Base-by-base conservation (phyloP, 345 rosid species). In the Gossypium longicalyx region DNA sequence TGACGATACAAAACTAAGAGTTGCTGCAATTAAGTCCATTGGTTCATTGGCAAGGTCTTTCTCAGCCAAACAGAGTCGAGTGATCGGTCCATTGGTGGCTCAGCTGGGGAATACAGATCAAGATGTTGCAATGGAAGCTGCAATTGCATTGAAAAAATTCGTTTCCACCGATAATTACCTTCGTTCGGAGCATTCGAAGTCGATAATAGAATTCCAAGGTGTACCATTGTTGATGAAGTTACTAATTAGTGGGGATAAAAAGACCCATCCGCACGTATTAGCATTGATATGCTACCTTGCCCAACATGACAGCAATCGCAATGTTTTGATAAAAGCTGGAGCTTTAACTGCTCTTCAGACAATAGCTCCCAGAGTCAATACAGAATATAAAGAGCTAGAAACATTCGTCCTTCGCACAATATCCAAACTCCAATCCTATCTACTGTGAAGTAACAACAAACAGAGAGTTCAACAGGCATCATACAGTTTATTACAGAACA, bases 301-400 rank as follows among this genome's bases (percentile, higher is more conserved):
- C 0, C 88, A 85, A 44, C 90, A 86, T 9, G 83, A 90, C 72
- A 34, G 7, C 41, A 82, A 90, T 68, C 82, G 76, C 8, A 78
- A 80, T 79, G 85, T 70, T 22, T 22, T 90, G 79, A 89, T 85
- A 43, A 87, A 85, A 56, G 88, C 94, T 17, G 83, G 91, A 85
- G 89, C 88, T 19, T 79, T 90, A 80, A 85, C 85, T 23, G 89
- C 84, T 16, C 91, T 93, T 0, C 93, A 89, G 82, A 97, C 93
- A 25, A 89, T 82, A 0, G 94, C 86, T 34, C 80, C 77, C 0
- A 51, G 77, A 11, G 77, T 86, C 38, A 73, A 81, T 27, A 78
- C 81, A 12, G 88, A 88, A 62, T 78, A 87, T 71, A 87, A 78
- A 29, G 89, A 93, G 58, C 66, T 91, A 80, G 82, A 83, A 80